A percentile compares a stretch with the other conserved stretches of the same genome.
These are phyloP conservation scores for Tubosaeta sp. DNA, from an alignment of 768 basidiomycete genomes.

Conservation along the genomic window DNA sequence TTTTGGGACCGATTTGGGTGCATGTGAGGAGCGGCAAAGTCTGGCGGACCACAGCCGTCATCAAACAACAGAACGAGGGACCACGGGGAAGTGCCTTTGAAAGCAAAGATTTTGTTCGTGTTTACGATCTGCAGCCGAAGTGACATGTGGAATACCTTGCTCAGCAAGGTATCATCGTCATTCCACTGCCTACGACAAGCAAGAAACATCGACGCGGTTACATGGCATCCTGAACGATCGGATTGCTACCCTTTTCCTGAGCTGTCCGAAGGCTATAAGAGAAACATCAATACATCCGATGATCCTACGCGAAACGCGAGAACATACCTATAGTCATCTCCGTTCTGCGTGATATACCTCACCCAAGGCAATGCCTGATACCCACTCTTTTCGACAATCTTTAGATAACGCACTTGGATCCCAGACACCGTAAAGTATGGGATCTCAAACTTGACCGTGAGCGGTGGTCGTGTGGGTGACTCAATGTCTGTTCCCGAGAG, in stretches of 20 bases:
- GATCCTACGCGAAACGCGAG: background rate
- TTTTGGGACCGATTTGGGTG: too few species aligned
- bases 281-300: too few species aligned
- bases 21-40: too few species aligned
- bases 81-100: too few species aligned
- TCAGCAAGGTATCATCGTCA: too few species aligned
- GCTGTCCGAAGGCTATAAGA: constrained; percentile 77
- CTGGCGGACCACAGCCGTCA: too few species aligned
- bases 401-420: constrained; percentile 94
- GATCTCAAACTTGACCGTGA: constrained; percentile 97
- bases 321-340: constrained; percentile 59
- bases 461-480: constrained; percentile 89
- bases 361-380: constrained; percentile 98
- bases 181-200: background rate
- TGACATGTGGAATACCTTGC: too few species aligned
- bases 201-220: background rate
- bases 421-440: constrained; percentile 98
- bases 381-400: constrained; percentile 98
- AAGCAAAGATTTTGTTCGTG: too few species aligned
- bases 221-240: constrained; percentile 40
- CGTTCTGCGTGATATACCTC: constrained; percentile 88
- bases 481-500: constrained; percentile 48
- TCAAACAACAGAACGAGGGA: too few species aligned
- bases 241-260: constrained; percentile 66
- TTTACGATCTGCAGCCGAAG: too few species aligned